These are phyloP conservation scores for Houttuynia cordata DNA, from an alignment of 164 flowering plant genomes.

Conservation along the genomic window DNA sequence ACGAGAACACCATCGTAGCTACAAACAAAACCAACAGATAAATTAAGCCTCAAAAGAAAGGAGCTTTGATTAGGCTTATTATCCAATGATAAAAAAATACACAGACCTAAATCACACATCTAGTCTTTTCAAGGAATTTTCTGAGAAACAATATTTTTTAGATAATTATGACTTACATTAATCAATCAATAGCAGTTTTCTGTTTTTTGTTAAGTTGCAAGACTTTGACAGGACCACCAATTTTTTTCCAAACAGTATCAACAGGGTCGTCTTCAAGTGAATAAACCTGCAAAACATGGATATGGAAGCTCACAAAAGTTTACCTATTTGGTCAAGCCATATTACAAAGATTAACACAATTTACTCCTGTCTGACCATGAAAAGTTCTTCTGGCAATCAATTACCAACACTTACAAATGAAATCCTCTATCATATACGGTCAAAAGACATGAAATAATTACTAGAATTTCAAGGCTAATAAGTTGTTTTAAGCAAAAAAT, in stretches of 20 bases:
- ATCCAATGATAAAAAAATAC: background rate
- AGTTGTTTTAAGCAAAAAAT: no score
- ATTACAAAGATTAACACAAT: no score
- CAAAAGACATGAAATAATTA: no score
- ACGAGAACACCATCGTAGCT: conserved; percentile 88
- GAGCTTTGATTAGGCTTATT: background rate
- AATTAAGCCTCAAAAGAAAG: background rate
- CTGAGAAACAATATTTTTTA: background rate
- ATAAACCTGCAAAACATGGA: conserved; percentile 42
- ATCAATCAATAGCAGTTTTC: conserved; percentile 57
- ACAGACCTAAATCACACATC: background rate
- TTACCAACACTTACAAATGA: no score
- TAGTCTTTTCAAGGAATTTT: background rate
- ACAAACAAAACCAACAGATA: conserved; percentile 12
- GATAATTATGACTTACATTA: conserved; percentile 40
- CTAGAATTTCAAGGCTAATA: no score
- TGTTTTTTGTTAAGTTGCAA: conserved; percentile 21
- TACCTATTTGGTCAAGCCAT: no score
- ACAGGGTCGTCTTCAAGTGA: conserved; percentile 76
- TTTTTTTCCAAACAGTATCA: conserved; percentile 45
- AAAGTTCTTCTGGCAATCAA: no score
- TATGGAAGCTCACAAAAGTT: background rate
- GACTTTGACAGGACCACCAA: conserved; percentile 50
- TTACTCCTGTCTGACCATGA: no score
- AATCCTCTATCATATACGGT: no score